Base-by-base conservation (phyloP, 306 rosid genomes). In the Arachis hypogaea region DNA sequence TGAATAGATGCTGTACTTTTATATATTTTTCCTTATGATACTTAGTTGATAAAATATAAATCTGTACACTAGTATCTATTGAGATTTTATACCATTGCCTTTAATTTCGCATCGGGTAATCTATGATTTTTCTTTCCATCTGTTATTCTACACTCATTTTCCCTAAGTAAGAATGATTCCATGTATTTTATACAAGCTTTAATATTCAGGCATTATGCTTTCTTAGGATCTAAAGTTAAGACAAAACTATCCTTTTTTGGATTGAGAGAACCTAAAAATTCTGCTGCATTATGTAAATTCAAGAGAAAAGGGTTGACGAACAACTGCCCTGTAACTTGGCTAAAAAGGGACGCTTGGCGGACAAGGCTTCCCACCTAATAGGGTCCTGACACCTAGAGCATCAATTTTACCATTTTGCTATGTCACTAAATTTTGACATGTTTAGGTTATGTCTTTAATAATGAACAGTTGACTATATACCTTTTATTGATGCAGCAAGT, bases 401-500 rank as follows among this genome's bases (percentile, higher is more conserved):
- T 33, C 0, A 33, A 33, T 2, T 33, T 33, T 33, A 33, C 38
- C 38, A 2, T 33, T 33, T 55, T 28, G 59, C 54, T 7, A 57
- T 36, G 28, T 76, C 56, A 63, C 16, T 43, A 54, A 66, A 50
- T 68, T 73, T 69, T 78, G n/a, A 40, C 54, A n/a, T 54, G 68
- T 59, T 38, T 28, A 49, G 47, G 9, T 67, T 36, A 46, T 63
- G 59, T 22, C 28, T 22, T 22, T 22, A 22, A 22, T 22, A 22
- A 54, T 56, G 51, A 50, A 44, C 58, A 63, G 63, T 47, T 88
- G 71, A 74, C 76, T 51, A 54, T 74, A 41, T 67, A 40, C 41
- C 52, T 67, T 71, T 52, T 67, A 66, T 79, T 79, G 69, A 86
- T 88, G 79, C 82, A 94, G 99, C 82, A 94, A 94, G 84, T 94